These are phyloP conservation scores for Trapa bicornis DNA, from an alignment of 345 rosid species.

Conservation along the genomic window DNA sequence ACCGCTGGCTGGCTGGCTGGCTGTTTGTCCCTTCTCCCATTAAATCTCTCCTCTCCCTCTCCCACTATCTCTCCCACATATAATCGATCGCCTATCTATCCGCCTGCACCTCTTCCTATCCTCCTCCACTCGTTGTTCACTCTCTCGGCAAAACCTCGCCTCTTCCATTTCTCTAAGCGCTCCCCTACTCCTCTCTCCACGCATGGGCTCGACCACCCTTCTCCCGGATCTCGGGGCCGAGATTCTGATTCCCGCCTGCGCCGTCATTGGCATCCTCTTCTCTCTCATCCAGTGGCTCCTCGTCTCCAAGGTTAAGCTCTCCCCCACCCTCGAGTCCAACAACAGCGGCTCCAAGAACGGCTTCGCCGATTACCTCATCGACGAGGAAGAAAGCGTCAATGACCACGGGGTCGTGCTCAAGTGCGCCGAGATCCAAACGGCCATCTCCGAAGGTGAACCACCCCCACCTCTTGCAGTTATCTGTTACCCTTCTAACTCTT, in stretches of 20 bases:
- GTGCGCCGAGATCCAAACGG: conserved; percentile 73
- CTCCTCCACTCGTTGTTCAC: neutral
- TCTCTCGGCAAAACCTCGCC: neutral
- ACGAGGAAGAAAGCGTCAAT: conserved; percentile 66
- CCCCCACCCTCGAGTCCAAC: conserved; percentile 10
- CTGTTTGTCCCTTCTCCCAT: neutral
- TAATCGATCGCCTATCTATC: neutral
- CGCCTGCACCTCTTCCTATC: neutral
- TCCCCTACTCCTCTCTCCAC: neutral
- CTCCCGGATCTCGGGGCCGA: conserved; percentile 29
- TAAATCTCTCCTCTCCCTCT: neutral
- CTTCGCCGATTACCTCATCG: conserved; percentile 47
- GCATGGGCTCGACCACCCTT: conserved; percentile 8
- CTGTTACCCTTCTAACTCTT: neutral
- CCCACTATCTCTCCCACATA: neutral
- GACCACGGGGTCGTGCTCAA: conserved; percentile 46
- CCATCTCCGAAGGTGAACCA: conserved; percentile 62
- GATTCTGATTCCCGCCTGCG: conserved; percentile 25
- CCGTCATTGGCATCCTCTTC: conserved; percentile 27
- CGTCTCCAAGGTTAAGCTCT: conserved; percentile 25
- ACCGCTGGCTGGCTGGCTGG: neutral
- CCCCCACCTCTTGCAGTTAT: neutral
- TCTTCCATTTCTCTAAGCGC: neutral
- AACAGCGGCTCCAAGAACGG: conserved; percentile 38
- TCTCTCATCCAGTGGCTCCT: conserved; percentile 27